Evolutionary conservation across 73 alveolate species (phyloP), one percentile per base, ranked within the genome.

Genomic region (Tetrahymena borealis): DNA sequence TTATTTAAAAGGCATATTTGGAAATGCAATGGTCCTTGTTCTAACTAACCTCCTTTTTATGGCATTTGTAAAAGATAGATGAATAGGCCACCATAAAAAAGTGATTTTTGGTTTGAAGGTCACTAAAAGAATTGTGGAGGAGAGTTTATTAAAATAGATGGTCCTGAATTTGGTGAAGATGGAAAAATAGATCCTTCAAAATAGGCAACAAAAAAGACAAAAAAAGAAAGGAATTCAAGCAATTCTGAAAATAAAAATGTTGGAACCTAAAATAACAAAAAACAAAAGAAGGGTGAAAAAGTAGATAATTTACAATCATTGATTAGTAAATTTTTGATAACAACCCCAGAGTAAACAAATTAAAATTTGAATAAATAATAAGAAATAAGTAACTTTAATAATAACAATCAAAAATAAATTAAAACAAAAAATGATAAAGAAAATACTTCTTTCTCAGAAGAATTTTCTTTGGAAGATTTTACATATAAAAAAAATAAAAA

Each of bases 21-120:
- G 99, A 78, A 95, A 78, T 97, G 99, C 91, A 92, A 97, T 91
- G 99, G 99, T 1, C 94, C 78, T 5, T 97, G 99, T 91, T 85
- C 96, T 90, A 41, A 92, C 31, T 42, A 91, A 90, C 95, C 97
- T n/a, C 99, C 99, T 9, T 96, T 32, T 92, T 97, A 20, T 94
- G 99, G 99, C 9, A 91, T 79, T 40, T 97, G 95, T 11, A 97
- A 96, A 78, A 78, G 98, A 90, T 94, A 97, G 9, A 96, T 95
- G 93, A 97, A 97, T 78, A 78, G 96, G 28, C 94, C 94, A 39
- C 94, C 96, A 90, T 78, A 90, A 20, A 39, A 40, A 79, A 79
- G 93, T 79, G 98, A 96, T 91, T 33, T 39, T 79, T 96, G 98
- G 95, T 94, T 91, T 91, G 96, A 90, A 32, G 38, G 92, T 4